Percentiles rank a stretch among this genome's conserved stretches.
Evolutionary conservation across 768 basidiomycete genomes (phyloP).

Genomic region (Panaeolus papilionaceus): DNA sequence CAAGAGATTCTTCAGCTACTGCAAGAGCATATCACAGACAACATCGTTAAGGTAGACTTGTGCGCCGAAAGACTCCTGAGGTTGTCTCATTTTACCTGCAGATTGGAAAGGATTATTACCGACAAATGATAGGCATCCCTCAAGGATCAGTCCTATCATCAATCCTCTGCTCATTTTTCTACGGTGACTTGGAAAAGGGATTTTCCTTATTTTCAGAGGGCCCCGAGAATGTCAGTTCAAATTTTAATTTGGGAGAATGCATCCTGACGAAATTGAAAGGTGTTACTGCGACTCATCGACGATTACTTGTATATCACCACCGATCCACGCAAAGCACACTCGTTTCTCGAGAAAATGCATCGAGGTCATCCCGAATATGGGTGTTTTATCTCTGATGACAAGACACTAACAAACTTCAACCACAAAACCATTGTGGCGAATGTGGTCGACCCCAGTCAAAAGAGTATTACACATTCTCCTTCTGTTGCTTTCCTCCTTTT

Average conservation of each 20-base stretch:
- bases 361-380: slow-evolving; percentile 94
- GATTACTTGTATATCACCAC: slow-evolving; percentile 93
- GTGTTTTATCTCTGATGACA: slow-evolving; percentile 86
- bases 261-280: slow-evolving; percentile 44
- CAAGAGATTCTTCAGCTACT: slow-evolving; percentile 74
- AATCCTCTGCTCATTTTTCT: slow-evolving; percentile 93
- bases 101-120: slow-evolving; percentile 84
- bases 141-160: slow-evolving; percentile 97
- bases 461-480: slow-evolving; percentile 23
- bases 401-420: slow-evolving; percentile 90
- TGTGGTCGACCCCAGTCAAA: slow-evolving; percentile 52
- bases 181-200: slow-evolving; percentile 84
- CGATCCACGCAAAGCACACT: slow-evolving; percentile 57
- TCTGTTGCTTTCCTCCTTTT: not conserved
- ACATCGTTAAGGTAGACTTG: slow-evolving; percentile 82
- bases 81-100: slow-evolving; percentile 35
- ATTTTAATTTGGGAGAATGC: not conserved
- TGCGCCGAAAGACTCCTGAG: not conserved
- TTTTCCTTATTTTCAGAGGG: slow-evolving; percentile 61
- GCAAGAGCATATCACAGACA: slow-evolving; percentile 89
- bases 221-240: slow-evolving; percentile 58
- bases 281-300: slow-evolving; percentile 87
- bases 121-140: slow-evolving; percentile 93
- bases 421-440: slow-evolving; percentile 58
- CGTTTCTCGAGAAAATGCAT: slow-evolving; percentile 80